A percentile compares a stretch with the other conserved stretches of the same genome.
phyloP scores from a whole-genome alignment of 768 basidiomycete genomes.

The Lentinus brumalis region DNA sequence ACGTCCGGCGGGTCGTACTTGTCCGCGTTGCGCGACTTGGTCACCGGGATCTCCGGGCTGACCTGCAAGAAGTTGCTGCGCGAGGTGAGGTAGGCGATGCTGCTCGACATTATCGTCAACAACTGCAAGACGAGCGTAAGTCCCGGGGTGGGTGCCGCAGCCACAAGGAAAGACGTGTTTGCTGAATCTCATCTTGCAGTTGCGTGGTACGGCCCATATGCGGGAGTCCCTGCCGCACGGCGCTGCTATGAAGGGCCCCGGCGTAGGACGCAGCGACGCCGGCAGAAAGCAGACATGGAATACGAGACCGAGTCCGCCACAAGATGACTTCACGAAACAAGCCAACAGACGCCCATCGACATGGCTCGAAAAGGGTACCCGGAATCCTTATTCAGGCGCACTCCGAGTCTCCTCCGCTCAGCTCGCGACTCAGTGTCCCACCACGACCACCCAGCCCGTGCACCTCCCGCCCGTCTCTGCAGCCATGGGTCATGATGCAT shows the following conservation, averaged over 20 bases:
- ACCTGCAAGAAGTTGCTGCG: constrained; percentile 79
- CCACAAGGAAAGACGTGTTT: constrained; percentile 57
- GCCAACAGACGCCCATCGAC: no score
- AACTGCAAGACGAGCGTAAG: constrained; percentile 36
- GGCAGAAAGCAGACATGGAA: constrained; percentile 12
- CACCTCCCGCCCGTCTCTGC: neutral
- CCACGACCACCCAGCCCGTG: neutral
- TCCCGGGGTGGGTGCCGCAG: constrained; percentile 57
- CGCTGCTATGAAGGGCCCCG: constrained; percentile 46
- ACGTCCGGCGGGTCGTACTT: constrained; percentile 19
- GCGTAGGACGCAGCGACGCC: constrained; percentile 1
- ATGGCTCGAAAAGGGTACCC: neutral
- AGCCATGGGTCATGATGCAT: constrained; percentile 85
- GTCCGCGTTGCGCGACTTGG: constrained; percentile 60
- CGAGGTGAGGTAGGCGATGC: constrained; percentile 75
- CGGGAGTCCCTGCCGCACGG: no score
- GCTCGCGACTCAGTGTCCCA: no score
- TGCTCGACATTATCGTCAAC: constrained; percentile 86
- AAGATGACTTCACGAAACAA: constrained; percentile 1
- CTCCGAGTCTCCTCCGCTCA: no score
- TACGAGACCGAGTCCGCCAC: neutral
- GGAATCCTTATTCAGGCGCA: constrained; percentile 10
- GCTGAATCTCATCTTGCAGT: no score
- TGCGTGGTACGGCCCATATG: no score
- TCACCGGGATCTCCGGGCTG: constrained; percentile 79